Evolutionary conservation across 2,329 filamentous ascomycete species (phyloP), one percentile per base, ranked within the genome.

Genomic region (Cryphonectria japonica): DNA sequence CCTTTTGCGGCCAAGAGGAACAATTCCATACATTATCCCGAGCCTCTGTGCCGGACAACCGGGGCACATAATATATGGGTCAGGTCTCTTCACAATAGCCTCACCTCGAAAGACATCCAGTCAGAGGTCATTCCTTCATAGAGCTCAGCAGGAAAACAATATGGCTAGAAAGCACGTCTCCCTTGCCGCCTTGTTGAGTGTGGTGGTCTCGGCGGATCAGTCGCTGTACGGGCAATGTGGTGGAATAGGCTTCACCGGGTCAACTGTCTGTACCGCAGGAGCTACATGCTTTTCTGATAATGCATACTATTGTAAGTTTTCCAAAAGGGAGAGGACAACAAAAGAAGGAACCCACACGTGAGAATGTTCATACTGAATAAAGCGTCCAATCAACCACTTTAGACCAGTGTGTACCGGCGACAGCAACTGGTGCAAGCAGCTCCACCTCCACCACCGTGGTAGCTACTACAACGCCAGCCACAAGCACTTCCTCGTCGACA

Each of bases 121-220:
- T 22, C 22, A 37, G 7, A 37, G 19, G 1, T 52, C 32, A 26
- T 14, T 16, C 11, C 32, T 50, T 19, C 26, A 52, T 13, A 6
- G 29, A 22, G 16, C 19, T 9, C 19, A 2, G 37, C 52, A 37
- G 9, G 19, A 1, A 46, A 13, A 29, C 22, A 65, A 26, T 3
- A 72, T 72, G 71, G 65, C 66, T 4, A 32, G 50, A 11, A 65
- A 32, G 3, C 34, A 39, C 29, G 26, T 70, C 0, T 68, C 41
- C 22, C 9, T 72, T 26, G 37, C 39, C 19, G 57, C 66, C 43
- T 14, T 65, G 22, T 9, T 72, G 26, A 3, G 64, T 59, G 65
- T 37, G n/a, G 26, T 37, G 22, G 68, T 32, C n/a, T 65, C 46
- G 29, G 71, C 71, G 39, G 64, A 72, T 34, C 79, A 79, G 37